Base-by-base conservation (phyloP, 495 filamentous ascomycete genomes). In the Penicillium bialowiezense region DNA sequence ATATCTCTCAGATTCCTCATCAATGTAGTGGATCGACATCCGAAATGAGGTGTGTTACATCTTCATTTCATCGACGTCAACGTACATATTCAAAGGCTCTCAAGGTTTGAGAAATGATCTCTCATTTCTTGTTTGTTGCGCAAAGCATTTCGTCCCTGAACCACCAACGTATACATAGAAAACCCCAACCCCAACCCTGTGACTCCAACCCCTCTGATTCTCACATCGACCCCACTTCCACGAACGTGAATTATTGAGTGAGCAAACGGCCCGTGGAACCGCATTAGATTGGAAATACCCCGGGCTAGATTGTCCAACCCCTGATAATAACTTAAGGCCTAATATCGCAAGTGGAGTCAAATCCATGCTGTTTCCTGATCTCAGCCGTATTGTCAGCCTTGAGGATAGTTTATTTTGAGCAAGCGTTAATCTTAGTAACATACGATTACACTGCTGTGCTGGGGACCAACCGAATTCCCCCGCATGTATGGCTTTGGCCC, bases 41-140 rank as follows among this genome's bases (percentile, higher is more conserved):
- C 14, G 17, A 40, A 33, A 48, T 48, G 45, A 32, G 45, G 13
- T 48, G 45, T 40, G 45, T 40, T 24, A 48, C 45, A 48, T 40
- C 35, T 40, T 15, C 19, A 48, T 39, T 32, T 33, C n/a, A 29
- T 38, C 24, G 24, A 38, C 34, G 26, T 23, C 34, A 39, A 39
- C 24, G 18, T 29, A n/a, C 20, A 26, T 26, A 26, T 26, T 9
- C 13, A 48, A 48, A 24, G 28, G 10, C 35, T n/a, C 32, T 26
- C 21, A 13, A 28, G 32, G 23, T 26, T 8, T 17, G 33, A 35
- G 32, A 35, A 35, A 14, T 1, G 9, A 26, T 35, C 31, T 28
- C 23, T 17, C 9, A 24, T 36, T 15, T 33, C 14, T 12, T 32
- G 29, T 8, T 32, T 32, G 29, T 32, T 32, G 12, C 23, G 23